phyloP scores from a whole-genome alignment of 2,329 filamentous ascomycete genomes.

The Beauveria bassiana region DNA sequence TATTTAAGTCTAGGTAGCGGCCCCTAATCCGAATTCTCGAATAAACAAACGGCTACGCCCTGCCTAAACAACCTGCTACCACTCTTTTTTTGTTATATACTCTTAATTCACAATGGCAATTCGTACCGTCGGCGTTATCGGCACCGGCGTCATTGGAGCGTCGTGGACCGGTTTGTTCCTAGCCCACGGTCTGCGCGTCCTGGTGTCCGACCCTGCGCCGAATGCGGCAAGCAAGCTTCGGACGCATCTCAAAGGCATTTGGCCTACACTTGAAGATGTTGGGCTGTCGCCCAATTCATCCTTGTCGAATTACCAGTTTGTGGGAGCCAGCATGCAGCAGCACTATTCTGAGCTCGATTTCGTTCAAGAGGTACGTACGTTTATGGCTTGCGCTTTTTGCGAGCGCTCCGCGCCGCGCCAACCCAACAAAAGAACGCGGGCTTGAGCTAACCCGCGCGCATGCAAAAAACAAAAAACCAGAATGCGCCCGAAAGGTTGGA shows the following conservation, averaged over 20 bases:
- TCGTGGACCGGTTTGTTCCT: constrained; percentile 32
- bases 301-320: background rate
- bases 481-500: constrained; percentile 33
- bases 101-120: constrained; percentile 7
- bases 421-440: no score
- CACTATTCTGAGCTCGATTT: constrained; percentile 21
- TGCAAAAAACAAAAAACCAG: background rate
- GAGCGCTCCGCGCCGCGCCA: no score
- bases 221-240: constrained; percentile 24
- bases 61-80: background rate
- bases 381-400: background rate
- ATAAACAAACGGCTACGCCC: background rate
- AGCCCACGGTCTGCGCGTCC: constrained; percentile 25
- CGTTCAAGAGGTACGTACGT: constrained; percentile 22
- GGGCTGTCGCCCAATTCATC: background rate
- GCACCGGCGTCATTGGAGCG: constrained; percentile 26
- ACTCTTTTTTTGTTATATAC: background rate
- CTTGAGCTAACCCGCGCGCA: background rate
- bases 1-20: background rate
- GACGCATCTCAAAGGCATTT: background rate
- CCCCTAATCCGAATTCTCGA: background rate
- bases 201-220: constrained; percentile 32
- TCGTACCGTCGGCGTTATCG: constrained; percentile 23
- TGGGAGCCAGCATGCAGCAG: background rate
- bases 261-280: background rate